Evolutionary conservation across 352 stramenopile genomes (phyloP).

Genomic region (Phytophthora europaea): DNA sequence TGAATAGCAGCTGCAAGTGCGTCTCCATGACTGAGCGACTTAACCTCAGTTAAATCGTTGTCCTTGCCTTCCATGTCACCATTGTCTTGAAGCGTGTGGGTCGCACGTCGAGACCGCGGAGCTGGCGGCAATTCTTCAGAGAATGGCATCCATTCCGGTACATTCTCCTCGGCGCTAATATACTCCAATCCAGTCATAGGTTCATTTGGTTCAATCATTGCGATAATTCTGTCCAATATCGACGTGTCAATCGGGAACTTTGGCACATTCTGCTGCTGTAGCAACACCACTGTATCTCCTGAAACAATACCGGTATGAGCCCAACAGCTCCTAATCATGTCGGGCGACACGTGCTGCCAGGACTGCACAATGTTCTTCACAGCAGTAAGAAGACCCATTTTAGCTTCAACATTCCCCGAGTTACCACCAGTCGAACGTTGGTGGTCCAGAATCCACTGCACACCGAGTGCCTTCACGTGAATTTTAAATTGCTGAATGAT

Average conservation of each 20-base stretch:
- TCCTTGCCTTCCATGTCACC: neutral
- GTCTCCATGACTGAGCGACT: constrained; percentile 20
- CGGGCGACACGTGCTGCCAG: constrained; percentile 15
- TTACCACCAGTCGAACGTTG: neutral
- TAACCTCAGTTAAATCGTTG: neutral
- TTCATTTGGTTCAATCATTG: constrained; percentile 11
- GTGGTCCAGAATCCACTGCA: constrained; percentile 36
- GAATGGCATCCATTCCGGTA: constrained; percentile 24
- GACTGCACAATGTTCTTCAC: constrained; percentile 27
- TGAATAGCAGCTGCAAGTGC: constrained; percentile 28
- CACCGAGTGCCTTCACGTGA: constrained; percentile 20
- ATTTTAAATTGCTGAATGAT: constrained; percentile 31
- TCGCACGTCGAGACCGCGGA: constrained; percentile 25
- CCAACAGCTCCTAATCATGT: constrained; percentile 27
- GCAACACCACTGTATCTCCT: constrained; percentile 8
- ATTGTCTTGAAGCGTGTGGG: neutral
- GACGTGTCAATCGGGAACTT: constrained; percentile 15
- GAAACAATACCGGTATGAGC: constrained; percentile 26
- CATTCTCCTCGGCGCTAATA: constrained; percentile 24
- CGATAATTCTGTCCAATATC: constrained; percentile 19
- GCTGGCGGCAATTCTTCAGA: constrained; percentile 19
- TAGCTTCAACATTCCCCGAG: constrained; percentile 6
- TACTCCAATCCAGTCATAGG: constrained; percentile 24
- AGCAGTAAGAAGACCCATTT: constrained; percentile 29
- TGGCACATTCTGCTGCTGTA: constrained; percentile 16